Conservation (phyloP, 2,329 filamentous ascomycete genomes). For the Fusarium pseudonygamai region DNA sequence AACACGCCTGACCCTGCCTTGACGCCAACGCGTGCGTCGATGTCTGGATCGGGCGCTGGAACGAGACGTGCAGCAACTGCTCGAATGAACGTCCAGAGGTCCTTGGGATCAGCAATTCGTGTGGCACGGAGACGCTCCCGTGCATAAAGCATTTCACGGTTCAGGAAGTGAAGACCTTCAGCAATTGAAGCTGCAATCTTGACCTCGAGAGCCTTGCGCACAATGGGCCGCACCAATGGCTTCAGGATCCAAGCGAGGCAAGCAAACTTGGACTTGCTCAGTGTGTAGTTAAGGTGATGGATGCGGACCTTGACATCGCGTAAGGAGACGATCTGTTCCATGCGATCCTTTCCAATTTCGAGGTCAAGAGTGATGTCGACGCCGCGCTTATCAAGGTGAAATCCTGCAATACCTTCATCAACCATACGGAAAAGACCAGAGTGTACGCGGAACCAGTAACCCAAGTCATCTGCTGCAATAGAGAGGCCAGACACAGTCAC, state of each 20-base stretch:
- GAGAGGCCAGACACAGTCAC: constrained; percentile 86
- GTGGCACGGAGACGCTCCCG: constrained; percentile 87
- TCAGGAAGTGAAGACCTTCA: constrained; percentile 75
- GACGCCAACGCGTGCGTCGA: constrained; percentile 79
- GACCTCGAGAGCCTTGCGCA: constrained; percentile 81
- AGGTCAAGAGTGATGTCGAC: constrained; percentile 88
- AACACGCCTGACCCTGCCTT: constrained; percentile 71
- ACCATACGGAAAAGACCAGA: constrained; percentile 77
- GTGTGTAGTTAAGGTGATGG: constrained; percentile 84
- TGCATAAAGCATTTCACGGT: constrained; percentile 87
- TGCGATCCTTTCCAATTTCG: constrained; percentile 78
- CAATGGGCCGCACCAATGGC: constrained; percentile 81
- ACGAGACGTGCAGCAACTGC: constrained; percentile 81
- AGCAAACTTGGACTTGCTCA: constrained; percentile 79
- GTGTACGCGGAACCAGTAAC: constrained; percentile 88
- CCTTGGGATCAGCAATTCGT: constrained; percentile 79
- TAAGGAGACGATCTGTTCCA: constrained; percentile 85
- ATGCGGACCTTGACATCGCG: constrained; percentile 81
- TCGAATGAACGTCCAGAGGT: constrained; percentile 82
- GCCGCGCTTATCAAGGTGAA: constrained; percentile 85
- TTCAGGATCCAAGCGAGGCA: constrained; percentile 86
- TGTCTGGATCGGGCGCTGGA: constrained; percentile 77
- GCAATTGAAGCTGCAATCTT: constrained; percentile 78
- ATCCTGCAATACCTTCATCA: constrained; percentile 86
- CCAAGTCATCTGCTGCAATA: constrained; percentile 84